Evolutionary conservation across 768 basidiomycete genomes (phyloP).

Genomic region (Pleurotus djamor): DNA sequence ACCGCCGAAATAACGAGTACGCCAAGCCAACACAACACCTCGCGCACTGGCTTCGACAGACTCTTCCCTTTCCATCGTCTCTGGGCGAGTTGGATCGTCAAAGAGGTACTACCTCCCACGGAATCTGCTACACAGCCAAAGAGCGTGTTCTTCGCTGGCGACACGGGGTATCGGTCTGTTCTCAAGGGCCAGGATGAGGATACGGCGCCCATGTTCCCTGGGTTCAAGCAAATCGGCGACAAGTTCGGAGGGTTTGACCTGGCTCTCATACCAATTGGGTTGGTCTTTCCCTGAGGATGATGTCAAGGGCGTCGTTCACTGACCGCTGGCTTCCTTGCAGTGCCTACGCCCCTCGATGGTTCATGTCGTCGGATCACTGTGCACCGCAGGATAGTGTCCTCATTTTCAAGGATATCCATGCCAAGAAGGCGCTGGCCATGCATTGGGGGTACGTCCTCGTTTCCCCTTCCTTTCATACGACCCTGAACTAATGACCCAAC

Average conservation of each 20-base stretch:
- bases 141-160: conserved; percentile 65
- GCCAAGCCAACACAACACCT: conserved; percentile 65
- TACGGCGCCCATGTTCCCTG: conserved; percentile 62
- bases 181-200: conserved; percentile 45
- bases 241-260: conserved; percentile 63
- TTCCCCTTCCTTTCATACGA: not conserved
- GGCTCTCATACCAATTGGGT: conserved; percentile 72
- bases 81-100: conserved; percentile 68
- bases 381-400: conserved; percentile 67
- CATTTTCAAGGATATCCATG: conserved; percentile 61
- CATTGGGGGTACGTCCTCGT: conserved; percentile 57
- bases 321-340: conserved; percentile 25
- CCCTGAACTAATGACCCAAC: not conserved
- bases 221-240: conserved; percentile 69
- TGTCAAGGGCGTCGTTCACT: too few relatives aligned
- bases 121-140: conserved; percentile 16
- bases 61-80: conserved; percentile 43
- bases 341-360: conserved; percentile 53
- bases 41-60: conserved; percentile 42
- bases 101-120: conserved; percentile 37
- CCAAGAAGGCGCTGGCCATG: conserved; percentile 63
- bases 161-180: conserved; percentile 61
- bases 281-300: conserved; percentile 11
- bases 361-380: conserved; percentile 62
- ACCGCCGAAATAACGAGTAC: conserved; percentile 53